Evolutionary conservation across 306 rosid species (phyloP).

Genomic region (Begonia masoniana): DNA sequence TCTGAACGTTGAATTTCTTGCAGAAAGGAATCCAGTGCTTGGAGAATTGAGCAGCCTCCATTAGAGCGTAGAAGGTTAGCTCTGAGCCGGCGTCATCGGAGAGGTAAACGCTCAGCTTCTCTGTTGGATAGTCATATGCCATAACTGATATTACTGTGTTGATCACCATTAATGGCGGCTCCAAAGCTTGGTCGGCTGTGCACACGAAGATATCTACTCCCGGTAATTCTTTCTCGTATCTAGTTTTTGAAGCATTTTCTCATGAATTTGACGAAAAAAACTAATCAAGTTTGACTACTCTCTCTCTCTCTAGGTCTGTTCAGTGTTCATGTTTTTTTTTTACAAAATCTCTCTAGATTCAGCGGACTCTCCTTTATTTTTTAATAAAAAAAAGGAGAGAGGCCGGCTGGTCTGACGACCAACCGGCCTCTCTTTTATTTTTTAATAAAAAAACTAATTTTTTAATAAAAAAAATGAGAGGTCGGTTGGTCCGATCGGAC

Average conservation of each 20-base stretch:
- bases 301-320: too few relatives aligned
- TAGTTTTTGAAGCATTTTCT: constrained; percentile 7
- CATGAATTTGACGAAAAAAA: too few relatives aligned
- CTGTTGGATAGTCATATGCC: constrained; percentile 65
- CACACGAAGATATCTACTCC: constrained; percentile 72
- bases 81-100: constrained; percentile 73
- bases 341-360: too few relatives aligned
- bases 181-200: constrained; percentile 64
- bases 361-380: too few relatives aligned
- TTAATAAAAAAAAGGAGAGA: too few relatives aligned
- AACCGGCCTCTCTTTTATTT: too few relatives aligned
- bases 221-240: constrained; percentile 41
- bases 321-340: too few relatives aligned
- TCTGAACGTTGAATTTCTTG: constrained; percentile 48
- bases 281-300: too few relatives aligned
- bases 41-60: constrained; percentile 57
- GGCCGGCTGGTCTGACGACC: too few relatives aligned
- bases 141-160: constrained; percentile 65
- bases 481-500: too few relatives aligned
- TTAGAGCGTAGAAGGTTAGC: constrained; percentile 46
- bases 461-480: too few relatives aligned
- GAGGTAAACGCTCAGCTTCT: constrained; percentile 63
- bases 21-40: constrained; percentile 79
- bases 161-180: constrained; percentile 66
- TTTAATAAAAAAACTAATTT: too few relatives aligned